Conservation (phyloP, 148 eudicot species). For the Amaranthus palmeri region DNA sequence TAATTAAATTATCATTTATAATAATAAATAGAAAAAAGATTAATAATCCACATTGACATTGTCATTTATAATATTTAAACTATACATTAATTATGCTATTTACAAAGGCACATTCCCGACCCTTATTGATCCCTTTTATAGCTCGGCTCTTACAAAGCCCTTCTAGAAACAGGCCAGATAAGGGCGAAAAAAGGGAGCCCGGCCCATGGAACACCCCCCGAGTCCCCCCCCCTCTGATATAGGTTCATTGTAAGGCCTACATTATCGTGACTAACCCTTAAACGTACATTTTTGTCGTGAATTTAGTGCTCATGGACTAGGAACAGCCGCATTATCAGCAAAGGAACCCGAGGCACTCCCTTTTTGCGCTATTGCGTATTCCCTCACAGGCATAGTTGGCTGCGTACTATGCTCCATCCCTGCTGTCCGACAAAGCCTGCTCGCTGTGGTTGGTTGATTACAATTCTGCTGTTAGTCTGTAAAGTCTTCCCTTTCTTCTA, state of each 20-base stretch:
- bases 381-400: constrained; percentile 87
- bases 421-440: constrained; percentile 78
- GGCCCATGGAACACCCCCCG: background rate
- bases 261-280: background rate
- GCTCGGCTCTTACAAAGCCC: no score
- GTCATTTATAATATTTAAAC: no score
- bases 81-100: no score
- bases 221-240: background rate
- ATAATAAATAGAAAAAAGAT: no score
- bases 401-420: constrained; percentile 85
- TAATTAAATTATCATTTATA: no score
- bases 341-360: constrained; percentile 99
- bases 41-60: no score
- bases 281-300: background rate
- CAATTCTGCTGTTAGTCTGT: background rate
- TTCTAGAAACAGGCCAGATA: no score
- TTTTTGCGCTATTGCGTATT: constrained; percentile 95
- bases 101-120: no score
- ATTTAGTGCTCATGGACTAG: constrained; percentile 91
- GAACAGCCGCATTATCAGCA: constrained; percentile 98
- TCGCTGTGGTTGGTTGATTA: constrained; percentile 67
- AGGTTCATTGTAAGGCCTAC: background rate
- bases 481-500: constrained; percentile 1
- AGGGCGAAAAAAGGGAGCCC: no score
- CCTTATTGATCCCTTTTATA: no score